Base-by-base conservation (phyloP, 805 yeast species). In the Saccharomycopsis amapae region DNA sequence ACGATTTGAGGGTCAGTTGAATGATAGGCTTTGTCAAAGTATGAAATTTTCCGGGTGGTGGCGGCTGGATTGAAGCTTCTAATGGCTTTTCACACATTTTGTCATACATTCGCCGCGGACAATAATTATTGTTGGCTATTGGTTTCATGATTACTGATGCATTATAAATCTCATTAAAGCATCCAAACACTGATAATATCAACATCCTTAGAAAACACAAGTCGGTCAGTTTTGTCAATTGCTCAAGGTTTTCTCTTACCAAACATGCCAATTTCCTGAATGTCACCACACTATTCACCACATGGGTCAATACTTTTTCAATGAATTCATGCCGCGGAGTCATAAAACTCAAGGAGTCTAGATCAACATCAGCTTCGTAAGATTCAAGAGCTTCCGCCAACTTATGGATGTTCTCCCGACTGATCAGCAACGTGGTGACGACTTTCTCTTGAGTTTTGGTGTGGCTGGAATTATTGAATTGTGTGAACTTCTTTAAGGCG, bases 141-240 rank as follows among this genome's bases (percentile, higher is more conserved):
- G n/a, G 64, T 3, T 56, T 56, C 26, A 69, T 47, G 1, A 69
- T 55, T 39, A 53, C 55, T 53, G 66, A 67, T 0, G 75, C 75
- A 55, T 72, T 72, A 40, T 60, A 61, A 34, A 72, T 47, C 53
- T 72, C 77, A 53, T 64, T 66, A 48, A 69, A 62, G 12, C 72
- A 62, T 6, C 75, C 76, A 55, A 58, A 71, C 19, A 71, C 52
- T 5, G 71, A 62, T 33, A 70, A 54, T 44, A 66, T 62, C 15
- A 69, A 58, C 69, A 68, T 64, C 47, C 75, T 53, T 10, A 71
- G 64, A 52, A 71, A 70, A 44, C 72, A 69, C 4, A 66, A 64
- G 53, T 72, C 76, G 22, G 67, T 64, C 38, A 65, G 65, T 20
- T 58, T 58, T 4, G 68, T 66, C 51, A 71, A 65, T 2, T 58